Evolutionary conservation across 352 stramenopile genomes (phyloP).

Genomic region (Globisporangium perplexum): DNA sequence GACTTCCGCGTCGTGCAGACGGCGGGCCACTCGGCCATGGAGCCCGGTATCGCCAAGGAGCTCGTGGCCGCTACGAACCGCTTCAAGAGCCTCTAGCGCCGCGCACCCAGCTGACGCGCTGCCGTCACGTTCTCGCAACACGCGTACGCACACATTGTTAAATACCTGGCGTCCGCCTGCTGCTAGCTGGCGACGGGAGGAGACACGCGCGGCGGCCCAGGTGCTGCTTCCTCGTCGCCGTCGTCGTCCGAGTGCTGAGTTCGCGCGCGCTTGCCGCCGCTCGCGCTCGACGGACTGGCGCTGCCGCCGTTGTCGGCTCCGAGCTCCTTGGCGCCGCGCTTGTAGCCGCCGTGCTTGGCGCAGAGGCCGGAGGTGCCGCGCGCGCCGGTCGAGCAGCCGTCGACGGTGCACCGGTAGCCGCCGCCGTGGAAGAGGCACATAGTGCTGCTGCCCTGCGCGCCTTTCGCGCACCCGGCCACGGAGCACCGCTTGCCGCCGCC

Average conservation of each 20-base stretch:
- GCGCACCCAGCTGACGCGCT: background rate
- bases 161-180: too few species aligned
- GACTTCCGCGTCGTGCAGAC: constrained; percentile 73
- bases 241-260: constrained; percentile 10
- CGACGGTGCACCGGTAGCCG: constrained; percentile 74
- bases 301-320: background rate
- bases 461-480: constrained; percentile 57
- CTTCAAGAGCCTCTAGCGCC: constrained; percentile 29
- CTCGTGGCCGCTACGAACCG: constrained; percentile 68
- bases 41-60: constrained; percentile 68
- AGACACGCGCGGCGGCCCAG: background rate
- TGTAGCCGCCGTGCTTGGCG: constrained; percentile 80
- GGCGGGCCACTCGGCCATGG: constrained; percentile 68
- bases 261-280: constrained; percentile 15
- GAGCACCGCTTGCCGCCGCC: constrained; percentile 79
- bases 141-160: too few species aligned
- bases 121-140: too few species aligned
- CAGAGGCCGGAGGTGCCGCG: constrained; percentile 70
- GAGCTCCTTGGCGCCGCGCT: constrained; percentile 28
- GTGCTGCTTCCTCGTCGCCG: background rate
- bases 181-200: too few species aligned
- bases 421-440: constrained; percentile 82
- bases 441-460: constrained; percentile 71
- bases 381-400: constrained; percentile 67
- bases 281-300: background rate